A percentile compares a stretch with the other conserved stretches of the same genome.
phyloP scores from a whole-genome alignment of 2,329 filamentous ascomycete genomes.

The Coniochaeta prunicola region DNA sequence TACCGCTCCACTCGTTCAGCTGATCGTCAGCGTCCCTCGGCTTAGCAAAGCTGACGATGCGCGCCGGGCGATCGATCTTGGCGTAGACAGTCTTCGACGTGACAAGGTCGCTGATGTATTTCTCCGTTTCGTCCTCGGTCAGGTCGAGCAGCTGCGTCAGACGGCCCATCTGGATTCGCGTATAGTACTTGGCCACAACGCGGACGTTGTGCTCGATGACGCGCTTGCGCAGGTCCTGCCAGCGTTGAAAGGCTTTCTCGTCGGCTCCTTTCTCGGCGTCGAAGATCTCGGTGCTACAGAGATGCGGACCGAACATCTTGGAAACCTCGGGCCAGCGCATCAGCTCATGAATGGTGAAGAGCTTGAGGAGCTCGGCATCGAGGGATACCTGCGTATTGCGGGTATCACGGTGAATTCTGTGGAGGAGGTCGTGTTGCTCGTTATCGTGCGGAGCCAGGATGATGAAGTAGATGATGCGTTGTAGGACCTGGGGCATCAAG shows the following conservation, averaged over 20 bases:
- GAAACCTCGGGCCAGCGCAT: constrained; percentile 98
- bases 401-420: constrained; percentile 81
- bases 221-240: constrained; percentile 92
- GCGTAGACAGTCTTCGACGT: constrained; percentile 97
- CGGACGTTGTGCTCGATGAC: constrained; percentile 99
- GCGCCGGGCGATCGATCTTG: constrained; percentile 90
- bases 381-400: constrained; percentile 71
- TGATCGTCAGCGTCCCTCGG: constrained; percentile 92
- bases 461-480: constrained; percentile 95
- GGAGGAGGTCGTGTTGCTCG: constrained; percentile 93
- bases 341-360: constrained; percentile 91
- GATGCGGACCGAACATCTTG: constrained; percentile 79
- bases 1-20: constrained; percentile 96
- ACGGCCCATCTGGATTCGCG: constrained; percentile 86
- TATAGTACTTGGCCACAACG: constrained; percentile 98
- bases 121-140: constrained; percentile 92
- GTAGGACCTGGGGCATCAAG: constrained; percentile 78
- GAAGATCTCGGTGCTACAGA: constrained; percentile 88
- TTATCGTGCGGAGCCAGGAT: constrained; percentile 97
- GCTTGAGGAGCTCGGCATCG: constrained; percentile 81
- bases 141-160: constrained; percentile 87
- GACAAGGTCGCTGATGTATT: constrained; percentile 96
- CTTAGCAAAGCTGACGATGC: constrained; percentile 90
- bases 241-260: constrained; percentile 75
- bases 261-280: constrained; percentile 61